Evolutionary conservation across 306 rosid genomes (phyloP).

Genomic region (Rosa chinensis): DNA sequence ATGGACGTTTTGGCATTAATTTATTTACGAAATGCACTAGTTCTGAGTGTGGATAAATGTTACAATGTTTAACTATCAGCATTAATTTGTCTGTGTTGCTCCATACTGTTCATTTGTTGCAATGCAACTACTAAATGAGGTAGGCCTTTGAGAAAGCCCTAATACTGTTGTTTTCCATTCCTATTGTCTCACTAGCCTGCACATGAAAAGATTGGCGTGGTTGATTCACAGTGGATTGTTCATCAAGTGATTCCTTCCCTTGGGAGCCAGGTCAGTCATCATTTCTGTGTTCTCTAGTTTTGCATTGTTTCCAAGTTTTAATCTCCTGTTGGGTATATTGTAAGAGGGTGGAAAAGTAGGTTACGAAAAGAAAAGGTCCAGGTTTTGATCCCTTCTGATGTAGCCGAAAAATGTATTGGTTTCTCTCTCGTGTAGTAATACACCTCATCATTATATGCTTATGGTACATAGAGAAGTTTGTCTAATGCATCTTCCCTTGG

Average conservation of each 20-base stretch:
- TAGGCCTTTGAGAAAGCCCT: not conserved
- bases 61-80: not conserved
- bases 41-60: not conserved
- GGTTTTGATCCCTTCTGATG: not conserved
- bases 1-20: not conserved
- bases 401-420: not conserved
- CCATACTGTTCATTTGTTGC: not conserved
- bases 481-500: not conserved
- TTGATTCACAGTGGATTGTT: conserved; percentile 96
- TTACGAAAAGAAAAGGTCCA: not conserved
- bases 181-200: conserved; percentile 64
- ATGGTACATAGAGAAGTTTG: not conserved
- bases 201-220: conserved; percentile 93
- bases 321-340: not conserved
- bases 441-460: not conserved
- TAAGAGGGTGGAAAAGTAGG: not conserved
- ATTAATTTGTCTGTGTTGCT: not conserved
- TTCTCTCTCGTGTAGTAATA: not conserved
- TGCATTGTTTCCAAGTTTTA: conserved; percentile 8
- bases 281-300: conserved; percentile 15
- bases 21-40: not conserved
- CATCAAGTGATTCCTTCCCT: conserved; percentile 98
- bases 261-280: conserved; percentile 68
- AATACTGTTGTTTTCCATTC: conserved; percentile 21
- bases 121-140: not conserved